Conservation (phyloP, 768 basidiomycete genomes). For the Megacollybia marginata region DNA sequence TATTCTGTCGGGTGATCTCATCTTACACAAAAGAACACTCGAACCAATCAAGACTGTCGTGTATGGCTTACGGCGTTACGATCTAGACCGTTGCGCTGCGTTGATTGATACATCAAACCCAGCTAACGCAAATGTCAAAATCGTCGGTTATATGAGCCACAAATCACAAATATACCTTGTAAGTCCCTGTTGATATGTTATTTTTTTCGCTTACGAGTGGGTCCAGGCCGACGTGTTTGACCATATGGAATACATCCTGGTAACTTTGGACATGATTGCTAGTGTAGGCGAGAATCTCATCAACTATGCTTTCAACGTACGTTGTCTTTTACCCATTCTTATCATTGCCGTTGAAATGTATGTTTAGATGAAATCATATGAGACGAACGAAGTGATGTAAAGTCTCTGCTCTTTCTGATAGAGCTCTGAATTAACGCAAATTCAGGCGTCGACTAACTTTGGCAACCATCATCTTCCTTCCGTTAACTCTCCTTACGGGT, state of each 20-base stretch:
- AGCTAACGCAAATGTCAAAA: constrained; percentile 18
- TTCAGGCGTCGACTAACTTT: constrained; percentile 49
- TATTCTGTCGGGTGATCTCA: constrained; percentile 69
- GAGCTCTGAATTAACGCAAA: constrained; percentile 17
- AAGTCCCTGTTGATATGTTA: constrained; percentile 5
- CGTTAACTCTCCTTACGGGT: constrained; percentile 61
- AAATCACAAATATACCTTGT: constrained; percentile 66
- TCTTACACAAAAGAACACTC: constrained; percentile 65
- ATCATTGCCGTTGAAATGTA: constrained; percentile 1
- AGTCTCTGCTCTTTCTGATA: not conserved
- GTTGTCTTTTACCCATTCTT: constrained; percentile 13
- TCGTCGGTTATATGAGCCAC: constrained; percentile 59
- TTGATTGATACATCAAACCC: constrained; percentile 34
- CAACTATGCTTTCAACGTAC: constrained; percentile 66
- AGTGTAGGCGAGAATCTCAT: constrained; percentile 67
- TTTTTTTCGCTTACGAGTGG: not conserved
- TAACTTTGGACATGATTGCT: constrained; percentile 67
- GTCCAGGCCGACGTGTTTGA: constrained; percentile 64
- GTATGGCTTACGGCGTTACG: constrained; percentile 62
- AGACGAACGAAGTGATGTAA: constrained; percentile 74
- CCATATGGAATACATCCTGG: constrained; percentile 67
- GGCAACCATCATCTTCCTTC: constrained; percentile 65
- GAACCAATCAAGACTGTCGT: constrained; percentile 66
- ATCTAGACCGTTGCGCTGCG: constrained; percentile 59
- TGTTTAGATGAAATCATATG: constrained; percentile 57